Percentiles rank a stretch among this genome's conserved stretches.
Evolutionary conservation across 495 filamentous ascomycete genomes (phyloP).

Genomic region (Pseudotulostoma volvatum): DNA sequence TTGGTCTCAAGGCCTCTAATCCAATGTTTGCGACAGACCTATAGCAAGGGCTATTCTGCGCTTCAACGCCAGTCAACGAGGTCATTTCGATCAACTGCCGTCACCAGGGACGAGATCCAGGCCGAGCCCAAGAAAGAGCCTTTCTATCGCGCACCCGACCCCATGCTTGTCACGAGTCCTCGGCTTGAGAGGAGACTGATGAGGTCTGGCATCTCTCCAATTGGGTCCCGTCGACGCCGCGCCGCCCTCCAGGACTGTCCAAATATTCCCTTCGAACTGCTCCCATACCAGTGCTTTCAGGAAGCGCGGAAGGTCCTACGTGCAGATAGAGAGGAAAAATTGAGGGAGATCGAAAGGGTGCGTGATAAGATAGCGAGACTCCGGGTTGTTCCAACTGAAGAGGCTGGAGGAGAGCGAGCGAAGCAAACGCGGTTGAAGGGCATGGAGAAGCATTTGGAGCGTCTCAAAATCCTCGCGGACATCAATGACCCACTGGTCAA

Average conservation of each 20-base stretch:
- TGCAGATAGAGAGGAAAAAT: conserved; percentile 68
- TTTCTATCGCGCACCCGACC: conserved; percentile 29
- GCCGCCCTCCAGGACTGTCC: conserved; percentile 49
- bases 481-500: conserved; percentile 93
- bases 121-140: conserved; percentile 18
- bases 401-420: conserved; percentile 40
- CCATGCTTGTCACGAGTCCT: conserved; percentile 32
- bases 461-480: conserved; percentile 77
- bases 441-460: conserved; percentile 58
- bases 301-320: conserved; percentile 73
- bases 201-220: conserved; percentile 38
- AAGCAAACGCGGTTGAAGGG: conserved; percentile 51
- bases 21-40: conserved; percentile 41
- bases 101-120: conserved; percentile 23
- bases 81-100: conserved; percentile 24
- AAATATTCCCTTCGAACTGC: conserved; percentile 74
- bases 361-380: conserved; percentile 42
- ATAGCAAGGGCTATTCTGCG: conserved; percentile 16
- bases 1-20: conserved; percentile 50
- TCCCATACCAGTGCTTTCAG: conserved; percentile 95
- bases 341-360: conserved; percentile 44
- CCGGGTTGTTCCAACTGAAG: conserved; percentile 38
- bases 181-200: conserved; percentile 45
- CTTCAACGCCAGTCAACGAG: conserved; percentile 20
- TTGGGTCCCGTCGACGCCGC: conserved; percentile 73